Percentiles rank a stretch among this genome's conserved stretches.
Conservation (phyloP, 345 rosid species). For the Gossypium thurberi region DNA sequence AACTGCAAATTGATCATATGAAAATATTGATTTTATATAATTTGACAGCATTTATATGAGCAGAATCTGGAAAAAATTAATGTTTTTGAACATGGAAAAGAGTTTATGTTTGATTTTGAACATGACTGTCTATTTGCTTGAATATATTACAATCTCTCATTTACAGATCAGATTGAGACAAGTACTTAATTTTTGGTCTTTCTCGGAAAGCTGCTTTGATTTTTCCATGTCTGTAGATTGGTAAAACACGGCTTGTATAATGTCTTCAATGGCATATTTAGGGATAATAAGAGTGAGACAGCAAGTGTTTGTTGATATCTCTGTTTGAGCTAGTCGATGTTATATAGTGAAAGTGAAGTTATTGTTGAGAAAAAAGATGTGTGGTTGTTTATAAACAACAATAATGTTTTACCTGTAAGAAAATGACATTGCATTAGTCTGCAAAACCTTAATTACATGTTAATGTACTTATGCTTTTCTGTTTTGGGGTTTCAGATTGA, state of each 20-base stretch:
- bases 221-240: not conserved
- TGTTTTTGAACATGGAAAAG: not conserved
- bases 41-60: not conserved
- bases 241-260: not conserved
- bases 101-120: not conserved
- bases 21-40: not conserved
- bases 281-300: no score
- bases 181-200: not conserved
- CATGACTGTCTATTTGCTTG: not conserved
- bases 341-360: not conserved
- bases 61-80: not conserved
- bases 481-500: constrained; percentile 60
- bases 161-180: not conserved
- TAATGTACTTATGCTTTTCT: not conserved
- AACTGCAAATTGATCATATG: not conserved
- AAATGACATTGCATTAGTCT: no score
- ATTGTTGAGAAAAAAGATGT: not conserved
- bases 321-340: no score
- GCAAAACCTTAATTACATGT: not conserved
- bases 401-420: no score
- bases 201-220: not conserved
- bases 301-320: no score
- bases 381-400: not conserved
- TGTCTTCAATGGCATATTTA: not conserved
- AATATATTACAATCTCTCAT: not conserved